Evolutionary conservation across 2,329 filamentous ascomycete species (phyloP), one percentile per base, ranked within the genome.

Genomic region (Fusarium sp.): DNA sequence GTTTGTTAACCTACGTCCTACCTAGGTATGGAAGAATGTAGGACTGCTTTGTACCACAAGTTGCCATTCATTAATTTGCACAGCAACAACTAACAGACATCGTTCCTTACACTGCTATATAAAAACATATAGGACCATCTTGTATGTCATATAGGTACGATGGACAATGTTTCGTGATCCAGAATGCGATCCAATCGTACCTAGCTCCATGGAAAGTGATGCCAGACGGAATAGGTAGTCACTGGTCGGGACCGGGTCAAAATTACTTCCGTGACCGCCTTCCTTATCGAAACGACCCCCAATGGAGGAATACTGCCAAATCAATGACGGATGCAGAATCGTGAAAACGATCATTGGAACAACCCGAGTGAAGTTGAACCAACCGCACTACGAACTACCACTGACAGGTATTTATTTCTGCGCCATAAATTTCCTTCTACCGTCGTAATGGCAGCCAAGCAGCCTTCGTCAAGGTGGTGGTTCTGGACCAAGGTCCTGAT

Each of bases 401-500:
- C 52, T n/a, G 23, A 39, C 48, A 10, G 25, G 21, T 28, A 26
- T 49, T 13, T 19, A 59, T 41, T 4, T 19, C n/a, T 23, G 25
- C 21, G 37, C 25, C 13, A 16, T 14, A 25, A 4, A 31, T 12
- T 25, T 11, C 30, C 26, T 41, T 37, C 8, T 11, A 25, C 14
- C 25, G 49, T 26, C 11, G 68, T 18, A 55, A 79, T 79, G 78
- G 73, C 75, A 60, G 76, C 82, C 50, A 83, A 82, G 64, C 87
- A 83, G 73, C 79, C 84, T 14, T 65, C 67, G 26, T 78, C 81
- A 53, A 89, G 87, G 61, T 88, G 88, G 83, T 80, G 79, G 67
- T 79, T 88, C 64, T 89, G 84, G 83, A 79, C 88, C 65, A 96
- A 96, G 82, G 93, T 95, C 87, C 73, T 90, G 7, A 81, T 83